These are phyloP conservation scores for Tribonema minus DNA, from an alignment of 108 stramenopile genomes.

Conservation along the genomic window DNA sequence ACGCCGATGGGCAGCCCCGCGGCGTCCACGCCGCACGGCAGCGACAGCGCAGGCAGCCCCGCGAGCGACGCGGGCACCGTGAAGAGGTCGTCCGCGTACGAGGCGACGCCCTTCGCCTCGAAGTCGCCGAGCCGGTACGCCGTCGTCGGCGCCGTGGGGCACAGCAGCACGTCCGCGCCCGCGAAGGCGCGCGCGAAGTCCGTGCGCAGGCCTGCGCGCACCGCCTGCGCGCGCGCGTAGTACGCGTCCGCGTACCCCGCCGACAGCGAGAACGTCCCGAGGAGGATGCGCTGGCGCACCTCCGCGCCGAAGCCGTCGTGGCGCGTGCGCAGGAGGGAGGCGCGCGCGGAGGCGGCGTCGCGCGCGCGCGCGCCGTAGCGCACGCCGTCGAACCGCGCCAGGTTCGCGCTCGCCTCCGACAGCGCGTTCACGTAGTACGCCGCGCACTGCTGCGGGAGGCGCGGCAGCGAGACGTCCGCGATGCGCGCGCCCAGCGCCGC, in stretches of 20 bases:
- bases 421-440: slow-evolving; percentile 91
- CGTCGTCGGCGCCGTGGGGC: slow-evolving; percentile 39
- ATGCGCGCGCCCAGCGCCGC: slow-evolving; percentile 29
- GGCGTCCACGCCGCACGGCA: slow-evolving; percentile 41
- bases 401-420: slow-evolving; percentile 93
- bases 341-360: slow-evolving; percentile 24
- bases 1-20: slow-evolving; percentile 46
- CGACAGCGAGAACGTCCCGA: slow-evolving; percentile 46
- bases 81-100: slow-evolving; percentile 48
- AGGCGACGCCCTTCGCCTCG: slow-evolving; percentile 11
- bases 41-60: slow-evolving; percentile 49
- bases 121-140: slow-evolving; percentile 33
- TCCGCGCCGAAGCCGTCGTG: slow-evolving; percentile 39
- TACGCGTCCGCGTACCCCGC: slow-evolving; percentile 45
- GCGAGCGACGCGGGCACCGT: slow-evolving; percentile 53
- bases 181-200: slow-evolving; percentile 37
- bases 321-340: slow-evolving; percentile 30
- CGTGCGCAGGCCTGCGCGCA: slow-evolving; percentile 30
- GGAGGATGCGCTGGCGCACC: slow-evolving; percentile 51
- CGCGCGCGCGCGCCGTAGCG: slow-evolving; percentile 65
- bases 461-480: slow-evolving; percentile 57
- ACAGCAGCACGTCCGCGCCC: slow-evolving; percentile 25
- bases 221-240: slow-evolving; percentile 43
- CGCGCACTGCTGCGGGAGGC: slow-evolving; percentile 68
- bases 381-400: slow-evolving; percentile 91